Conservation (phyloP, 2,329 filamentous ascomycete species). For the Alternaria incomplexa region DNA sequence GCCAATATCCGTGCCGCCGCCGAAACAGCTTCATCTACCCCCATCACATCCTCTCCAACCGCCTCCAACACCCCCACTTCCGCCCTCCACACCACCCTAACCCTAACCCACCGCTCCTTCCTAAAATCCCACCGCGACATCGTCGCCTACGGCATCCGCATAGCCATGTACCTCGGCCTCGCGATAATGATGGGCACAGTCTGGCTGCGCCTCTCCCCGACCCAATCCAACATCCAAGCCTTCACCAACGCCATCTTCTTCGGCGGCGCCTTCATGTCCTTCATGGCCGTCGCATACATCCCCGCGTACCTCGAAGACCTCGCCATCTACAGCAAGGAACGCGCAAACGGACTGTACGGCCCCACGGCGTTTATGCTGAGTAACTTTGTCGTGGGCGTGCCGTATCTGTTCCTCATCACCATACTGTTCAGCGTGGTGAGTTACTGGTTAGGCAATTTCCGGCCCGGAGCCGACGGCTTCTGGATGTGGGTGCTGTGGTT, state of each 20-base stretch:
- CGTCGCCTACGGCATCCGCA: conserved; percentile 80
- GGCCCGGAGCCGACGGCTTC: conserved; percentile 68
- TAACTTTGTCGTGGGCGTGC: conserved; percentile 82
- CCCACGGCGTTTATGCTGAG: conserved; percentile 74
- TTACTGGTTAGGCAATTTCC: conserved; percentile 83
- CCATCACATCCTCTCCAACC: not conserved
- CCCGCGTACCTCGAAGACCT: conserved; percentile 83
- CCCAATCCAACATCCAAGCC: conserved; percentile 76
- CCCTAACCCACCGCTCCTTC: conserved; percentile 77
- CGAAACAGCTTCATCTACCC: not conserved
- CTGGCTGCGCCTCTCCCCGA: conserved; percentile 73
- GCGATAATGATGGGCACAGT: conserved; percentile 90
- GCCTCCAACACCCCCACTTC: conserved; percentile 47
- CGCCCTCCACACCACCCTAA: conserved; percentile 60
- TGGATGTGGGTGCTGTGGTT: conserved; percentile 83
- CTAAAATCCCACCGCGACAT: conserved; percentile 86
- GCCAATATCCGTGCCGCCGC: conserved; percentile 32
- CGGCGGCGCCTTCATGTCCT: conserved; percentile 59
- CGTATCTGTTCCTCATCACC: conserved; percentile 80
- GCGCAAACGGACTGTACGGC: conserved; percentile 80
- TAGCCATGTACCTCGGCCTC: conserved; percentile 81
- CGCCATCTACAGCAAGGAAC: conserved; percentile 75
- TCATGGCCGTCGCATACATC: conserved; percentile 75
- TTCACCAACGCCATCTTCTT: conserved; percentile 79
- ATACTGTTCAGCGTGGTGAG: conserved; percentile 75